Conservation (phyloP, 1,139 yeast species). For the Debaryomyces fabryi region DNA sequence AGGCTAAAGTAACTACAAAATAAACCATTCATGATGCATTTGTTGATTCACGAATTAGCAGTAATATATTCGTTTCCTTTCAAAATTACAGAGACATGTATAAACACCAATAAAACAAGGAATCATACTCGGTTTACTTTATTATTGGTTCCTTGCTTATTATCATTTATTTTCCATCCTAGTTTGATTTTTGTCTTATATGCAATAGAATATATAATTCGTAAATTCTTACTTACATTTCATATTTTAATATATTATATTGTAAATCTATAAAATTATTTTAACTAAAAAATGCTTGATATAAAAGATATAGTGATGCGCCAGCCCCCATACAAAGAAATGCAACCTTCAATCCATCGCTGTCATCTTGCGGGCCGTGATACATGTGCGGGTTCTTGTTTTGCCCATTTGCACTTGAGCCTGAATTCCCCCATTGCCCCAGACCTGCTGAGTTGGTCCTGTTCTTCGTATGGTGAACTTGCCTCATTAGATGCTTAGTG, state of each 20-base stretch:
- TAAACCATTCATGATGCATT: conserved; percentile 12
- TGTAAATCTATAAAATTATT: conserved; percentile 1
- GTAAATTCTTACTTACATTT: conserved; percentile 3
- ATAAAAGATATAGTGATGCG: conserved; percentile 31
- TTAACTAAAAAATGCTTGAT: conserved; percentile 18
- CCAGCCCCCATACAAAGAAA: conserved; percentile 27
- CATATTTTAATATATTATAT: conserved; percentile 9
- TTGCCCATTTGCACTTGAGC: conserved; percentile 2
- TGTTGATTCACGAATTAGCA: conserved; percentile 14
- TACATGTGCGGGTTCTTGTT: conserved; percentile 34
- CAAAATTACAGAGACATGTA: conserved; percentile 4
- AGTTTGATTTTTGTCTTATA: conserved; percentile 7
- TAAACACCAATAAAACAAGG: conserved; percentile 4
- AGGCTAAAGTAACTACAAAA: background rate
- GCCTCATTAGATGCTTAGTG: conserved; percentile 48
- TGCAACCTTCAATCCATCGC: conserved; percentile 16
- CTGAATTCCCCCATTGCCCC: background rate
- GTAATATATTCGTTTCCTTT: conserved; percentile 7
- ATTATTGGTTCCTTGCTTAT: conserved; percentile 1
- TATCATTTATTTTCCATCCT: conserved; percentile 6
- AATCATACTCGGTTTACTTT: background rate
- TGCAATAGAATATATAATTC: conserved; percentile 6
- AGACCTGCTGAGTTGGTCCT: background rate
- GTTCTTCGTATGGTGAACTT: conserved; percentile 28
- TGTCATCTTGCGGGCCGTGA: conserved; percentile 31